phyloP scores from a whole-genome alignment of 495 filamentous ascomycete species.

The Penicillium dipodomyicola region DNA sequence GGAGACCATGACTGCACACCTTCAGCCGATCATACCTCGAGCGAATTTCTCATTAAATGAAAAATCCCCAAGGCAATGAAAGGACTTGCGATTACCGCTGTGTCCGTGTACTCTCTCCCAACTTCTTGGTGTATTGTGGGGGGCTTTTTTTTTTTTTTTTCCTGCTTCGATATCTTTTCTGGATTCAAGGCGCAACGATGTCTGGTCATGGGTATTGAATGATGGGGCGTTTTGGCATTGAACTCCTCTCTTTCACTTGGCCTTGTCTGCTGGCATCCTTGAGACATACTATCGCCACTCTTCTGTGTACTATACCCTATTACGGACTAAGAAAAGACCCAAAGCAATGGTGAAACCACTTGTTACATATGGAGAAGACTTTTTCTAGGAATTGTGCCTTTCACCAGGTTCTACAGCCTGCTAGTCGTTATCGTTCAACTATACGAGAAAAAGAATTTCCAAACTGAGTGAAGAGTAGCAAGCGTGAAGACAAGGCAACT shows the following conservation, averaged over 20 bases:
- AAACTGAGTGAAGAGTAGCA: not conserved
- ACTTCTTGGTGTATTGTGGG: not conserved
- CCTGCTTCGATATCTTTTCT: not conserved
- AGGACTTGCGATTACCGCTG: not conserved
- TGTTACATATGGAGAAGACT: not conserved
- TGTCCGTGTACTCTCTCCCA: not conserved
- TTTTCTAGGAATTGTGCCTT: not conserved
- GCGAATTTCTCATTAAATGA: not conserved
- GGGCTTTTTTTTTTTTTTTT: not conserved
- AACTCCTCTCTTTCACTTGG: not conserved
- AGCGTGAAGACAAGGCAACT: not conserved
- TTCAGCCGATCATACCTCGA: not conserved
- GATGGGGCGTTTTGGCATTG: not conserved
- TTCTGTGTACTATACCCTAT: slow-evolving; percentile 15
- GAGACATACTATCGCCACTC: slow-evolving; percentile 11
- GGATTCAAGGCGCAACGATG: not conserved
- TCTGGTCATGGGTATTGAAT: not conserved
- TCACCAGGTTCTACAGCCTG: no score
- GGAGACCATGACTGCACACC: slow-evolving; percentile 2
- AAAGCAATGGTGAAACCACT: not conserved
- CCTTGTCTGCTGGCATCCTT: slow-evolving; percentile 1
- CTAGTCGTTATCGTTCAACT: no score
- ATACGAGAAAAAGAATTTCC: no score
- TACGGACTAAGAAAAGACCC: not conserved
- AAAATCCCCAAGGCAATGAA: not conserved